Percentiles rank a stretch among this genome's conserved stretches.
Conservation (phyloP, 257 asterid genomes). For the Penstemon newberryi region DNA sequence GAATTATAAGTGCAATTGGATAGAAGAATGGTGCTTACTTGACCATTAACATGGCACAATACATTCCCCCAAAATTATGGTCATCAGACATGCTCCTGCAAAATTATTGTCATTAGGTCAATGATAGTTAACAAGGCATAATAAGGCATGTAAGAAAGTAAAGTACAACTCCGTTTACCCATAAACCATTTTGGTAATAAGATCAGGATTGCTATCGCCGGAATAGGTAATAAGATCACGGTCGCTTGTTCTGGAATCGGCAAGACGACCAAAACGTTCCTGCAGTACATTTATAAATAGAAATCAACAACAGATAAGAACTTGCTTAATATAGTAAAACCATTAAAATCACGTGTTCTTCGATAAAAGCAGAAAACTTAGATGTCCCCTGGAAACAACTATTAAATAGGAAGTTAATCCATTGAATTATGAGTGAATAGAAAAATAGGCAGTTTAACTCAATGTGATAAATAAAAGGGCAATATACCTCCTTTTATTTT, state of each 20-base stretch:
- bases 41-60: constrained; percentile 65
- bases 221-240: constrained; percentile 16
- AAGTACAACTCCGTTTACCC: constrained; percentile 51
- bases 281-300: constrained; percentile 32
- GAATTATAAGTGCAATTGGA: neutral
- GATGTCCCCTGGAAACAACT: neutral
- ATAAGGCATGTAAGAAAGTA: constrained; percentile 10
- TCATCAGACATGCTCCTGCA: constrained; percentile 61
- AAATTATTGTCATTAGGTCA: constrained; percentile 19
- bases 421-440: too few relatives aligned
- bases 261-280: constrained; percentile 45
- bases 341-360: neutral
- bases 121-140: neutral
- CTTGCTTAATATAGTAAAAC: neutral
- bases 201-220: too few relatives aligned
- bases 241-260: constrained; percentile 40
- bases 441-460: too few relatives aligned
- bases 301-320: constrained; percentile 13
- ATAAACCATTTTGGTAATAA: constrained; percentile 3
- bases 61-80: constrained; percentile 83
- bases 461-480: too few relatives aligned
- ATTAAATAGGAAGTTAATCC: neutral
- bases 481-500: too few relatives aligned
- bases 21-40: constrained; percentile 47
- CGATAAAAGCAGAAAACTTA: neutral